Evolutionary conservation across 2,329 filamentous ascomycete species (phyloP).

Genomic region (Diaporthe citrichinensis): DNA sequence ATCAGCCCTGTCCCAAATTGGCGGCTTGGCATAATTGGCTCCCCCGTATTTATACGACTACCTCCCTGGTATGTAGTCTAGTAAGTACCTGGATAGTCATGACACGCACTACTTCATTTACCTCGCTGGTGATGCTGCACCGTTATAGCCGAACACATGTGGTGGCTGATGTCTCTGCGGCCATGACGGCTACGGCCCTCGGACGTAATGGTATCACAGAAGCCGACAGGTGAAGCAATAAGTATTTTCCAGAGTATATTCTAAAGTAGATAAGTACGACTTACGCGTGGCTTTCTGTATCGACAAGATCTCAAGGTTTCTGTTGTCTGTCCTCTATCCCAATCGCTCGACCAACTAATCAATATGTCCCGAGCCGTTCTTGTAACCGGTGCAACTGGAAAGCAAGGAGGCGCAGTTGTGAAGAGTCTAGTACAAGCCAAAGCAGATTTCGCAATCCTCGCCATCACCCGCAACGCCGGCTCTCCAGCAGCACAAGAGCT

Average conservation of each 20-base stretch:
- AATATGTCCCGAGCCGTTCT: slow-evolving; percentile 40
- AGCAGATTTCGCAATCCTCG: slow-evolving; percentile 61
- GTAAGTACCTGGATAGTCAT: background rate
- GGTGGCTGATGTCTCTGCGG: background rate
- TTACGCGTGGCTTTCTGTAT: background rate
- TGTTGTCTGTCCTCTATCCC: background rate
- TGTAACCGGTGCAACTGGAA: slow-evolving; percentile 47
- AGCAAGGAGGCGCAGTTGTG: slow-evolving; percentile 47
- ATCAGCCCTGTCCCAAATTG: background rate
- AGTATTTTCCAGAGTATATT: background rate
- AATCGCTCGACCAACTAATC: background rate
- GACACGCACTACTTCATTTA: background rate
- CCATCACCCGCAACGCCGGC: slow-evolving; percentile 66
- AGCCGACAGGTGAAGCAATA: background rate
- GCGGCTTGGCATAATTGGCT: background rate
- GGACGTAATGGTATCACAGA: background rate
- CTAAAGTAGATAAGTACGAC: background rate
- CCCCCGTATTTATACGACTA: slow-evolving; percentile 7
- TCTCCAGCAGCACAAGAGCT: slow-evolving; percentile 53
- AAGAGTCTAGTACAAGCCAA: slow-evolving; percentile 45
- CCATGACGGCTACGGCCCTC: background rate
- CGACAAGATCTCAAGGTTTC: background rate
- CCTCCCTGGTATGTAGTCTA: background rate
- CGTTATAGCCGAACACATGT: background rate
- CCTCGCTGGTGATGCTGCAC: background rate